Conservation (phyloP, 2,329 filamentous ascomycete species). For the Tolypocladium paradoxum region DNA sequence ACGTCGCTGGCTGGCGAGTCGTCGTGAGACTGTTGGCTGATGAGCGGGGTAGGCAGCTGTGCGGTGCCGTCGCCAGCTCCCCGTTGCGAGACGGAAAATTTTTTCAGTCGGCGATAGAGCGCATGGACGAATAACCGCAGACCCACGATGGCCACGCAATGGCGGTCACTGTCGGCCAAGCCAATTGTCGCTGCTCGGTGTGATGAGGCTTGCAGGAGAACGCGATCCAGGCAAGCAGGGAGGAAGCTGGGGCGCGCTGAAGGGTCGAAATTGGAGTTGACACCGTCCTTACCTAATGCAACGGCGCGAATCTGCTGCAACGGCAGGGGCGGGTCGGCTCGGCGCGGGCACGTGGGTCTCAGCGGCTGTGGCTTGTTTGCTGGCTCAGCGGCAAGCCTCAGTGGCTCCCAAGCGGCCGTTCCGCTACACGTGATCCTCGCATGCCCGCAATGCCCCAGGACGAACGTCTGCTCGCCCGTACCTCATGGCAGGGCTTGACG, state of each 20-base stretch:
- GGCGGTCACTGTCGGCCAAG: slow-evolving; percentile 3
- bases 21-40: neutral
- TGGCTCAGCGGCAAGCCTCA: neutral
- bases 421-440: neutral
- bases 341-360: neutral
- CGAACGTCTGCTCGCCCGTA: neutral
- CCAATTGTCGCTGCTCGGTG: slow-evolving; percentile 1
- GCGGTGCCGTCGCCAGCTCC: neutral
- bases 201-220: slow-evolving; percentile 7
- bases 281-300: neutral
- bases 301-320: neutral
- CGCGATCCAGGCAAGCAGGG: neutral
- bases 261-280: neutral
- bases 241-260: neutral
- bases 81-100: slow-evolving; percentile 1
- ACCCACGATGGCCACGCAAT: neutral
- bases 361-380: neutral
- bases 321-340: slow-evolving; percentile 1
- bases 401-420: neutral
- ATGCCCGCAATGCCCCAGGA: neutral
- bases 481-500: no score
- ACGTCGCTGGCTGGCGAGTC: neutral
- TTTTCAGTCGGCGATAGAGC: neutral
- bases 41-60: slow-evolving; percentile 1
- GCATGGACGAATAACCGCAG: slow-evolving; percentile 1